phyloP scores from a whole-genome alignment of 495 filamentous ascomycete species.

The Aspergillus avenaceus region DNA sequence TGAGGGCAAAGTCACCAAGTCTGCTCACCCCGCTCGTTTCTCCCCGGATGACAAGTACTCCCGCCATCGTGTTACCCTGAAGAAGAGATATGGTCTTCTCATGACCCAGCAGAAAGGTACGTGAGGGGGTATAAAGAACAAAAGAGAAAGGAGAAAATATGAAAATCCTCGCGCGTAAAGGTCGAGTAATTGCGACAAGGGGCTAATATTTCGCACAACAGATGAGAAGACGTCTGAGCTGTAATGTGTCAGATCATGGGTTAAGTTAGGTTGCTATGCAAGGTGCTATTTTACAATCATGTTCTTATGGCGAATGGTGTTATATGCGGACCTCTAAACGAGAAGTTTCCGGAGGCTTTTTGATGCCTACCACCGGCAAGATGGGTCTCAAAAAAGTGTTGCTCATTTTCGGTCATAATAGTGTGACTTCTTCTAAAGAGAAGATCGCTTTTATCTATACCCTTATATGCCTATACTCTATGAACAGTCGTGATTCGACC shows the following conservation, averaged over 20 bases:
- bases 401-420: conserved; percentile 3
- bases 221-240: conserved; percentile 29
- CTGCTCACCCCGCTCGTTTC: conserved; percentile 93
- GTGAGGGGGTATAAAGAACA: too few species aligned
- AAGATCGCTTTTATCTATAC: conserved; percentile 10
- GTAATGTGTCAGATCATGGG: conserved; percentile 15
- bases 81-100: conserved; percentile 84
- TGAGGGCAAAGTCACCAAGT: conserved; percentile 80
- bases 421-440: not conserved
- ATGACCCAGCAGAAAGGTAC: conserved; percentile 74
- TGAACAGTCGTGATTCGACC: conserved; percentile 7
- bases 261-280: conserved; percentile 23
- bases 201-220: conserved; percentile 15
- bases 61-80: conserved; percentile 84
- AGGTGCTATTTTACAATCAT: conserved; percentile 26
- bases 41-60: conserved; percentile 98
- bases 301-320: conserved; percentile 44
- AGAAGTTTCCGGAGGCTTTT: not conserved
- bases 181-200: not conserved
- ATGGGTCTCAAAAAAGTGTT: not conserved
- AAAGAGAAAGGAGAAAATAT: too few species aligned
- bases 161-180: not conserved
- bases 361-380: not conserved
- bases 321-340: conserved; percentile 22
- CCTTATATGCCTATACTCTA: conserved; percentile 13